Base-by-base conservation (phyloP, 768 basidiomycete genomes). In the Astraeus odoratus region DNA sequence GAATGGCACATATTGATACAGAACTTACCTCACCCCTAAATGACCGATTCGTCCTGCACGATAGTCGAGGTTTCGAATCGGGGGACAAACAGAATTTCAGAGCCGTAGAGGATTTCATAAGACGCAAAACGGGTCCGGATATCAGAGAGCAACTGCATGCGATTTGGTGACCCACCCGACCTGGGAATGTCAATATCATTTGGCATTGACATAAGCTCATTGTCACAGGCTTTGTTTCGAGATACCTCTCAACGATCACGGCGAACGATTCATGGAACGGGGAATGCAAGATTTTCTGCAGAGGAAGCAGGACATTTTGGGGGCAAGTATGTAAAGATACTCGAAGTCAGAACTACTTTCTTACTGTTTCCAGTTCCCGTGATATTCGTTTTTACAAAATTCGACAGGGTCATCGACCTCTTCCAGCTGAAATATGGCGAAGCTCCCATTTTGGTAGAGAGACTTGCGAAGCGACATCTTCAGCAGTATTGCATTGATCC, bases 1-100 rank as follows among this genome's bases (percentile, higher is more conserved):
- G 27, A 5, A n/a, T 41, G 26, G 48, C 47, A 25, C 20, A 23
- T 25, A 54, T 54, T 22, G 40, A 54, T 9, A 24, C 23, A 1
- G 53, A 51, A 26, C 23, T 54, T 20, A 39, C 29, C 26, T 51
- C 53, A 12, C 23, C 9, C 16, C 24, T 46, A 25, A 54, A 54
- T 22, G 8, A 29, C 4, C 37, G 27, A 20, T 42, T 54, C 39
- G 29, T 54, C 26, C 49, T 54, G 2, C 52, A 54, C 30, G 52
- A 54, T n/a, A 54, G 52, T 26, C 24, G 35, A 41, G 52, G 52
- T 7, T 54, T 54, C 18, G 52, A 54, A 46, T 37, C 49, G 9
- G 52, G 53, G 8, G 34, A 33, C n/a, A 4, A 13, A 9, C 37
- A 24, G 22, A 54, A 40, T 33, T 31, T 45, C 31, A n/a, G 41